Base-by-base conservation (phyloP, 805 yeast species). In the Cyberlindnera americana region DNA sequence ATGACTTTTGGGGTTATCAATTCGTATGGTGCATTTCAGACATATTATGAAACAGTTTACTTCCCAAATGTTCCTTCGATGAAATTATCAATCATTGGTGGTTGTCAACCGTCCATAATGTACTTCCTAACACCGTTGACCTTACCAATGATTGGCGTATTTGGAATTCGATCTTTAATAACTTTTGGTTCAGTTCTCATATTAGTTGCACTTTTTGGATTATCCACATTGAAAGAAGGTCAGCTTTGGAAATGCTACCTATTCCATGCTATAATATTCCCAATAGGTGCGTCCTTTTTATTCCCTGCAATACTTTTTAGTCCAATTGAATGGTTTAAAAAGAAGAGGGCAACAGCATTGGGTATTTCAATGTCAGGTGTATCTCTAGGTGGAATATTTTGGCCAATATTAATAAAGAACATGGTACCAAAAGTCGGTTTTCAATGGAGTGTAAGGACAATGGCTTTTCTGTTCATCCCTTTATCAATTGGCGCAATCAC, bases 301-400 rank as follows among this genome's bases (percentile, higher is more conserved):
- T 73, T 77, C 35, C 66, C 80, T 5, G 80, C 89, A 0, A 77
- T 75, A 6, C 61, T 79, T 22, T 70, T 78, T 6, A 57, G 81
- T 9, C 54, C 83, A 16, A 85, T 87, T 0, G 88, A 81, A 41
- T 83, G 84, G 82, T 83, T 83, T 58, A 61, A 73, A 29, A 77
- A 72, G 46, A 78, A 65, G 43, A 67, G 88, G 50, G 80, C 82
- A 1, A 57, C 67, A 13, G 76, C 78, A 1, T 54, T 69, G 48
- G 79, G 81, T 13, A 56, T 72, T 14, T 63, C 72, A 4, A 54
- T 67, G 16, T 56, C 70, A 16, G 80, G 80, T 16, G 73, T 77
- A 4, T 78, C 79, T 30, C 50, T 73, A 2, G 77, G 79, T 25
- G 81, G 79, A 45, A 63, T 70, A 4, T 50, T 64, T 2, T 68